phyloP scores from a whole-genome alignment of 345 rosid species.

The Hirschfeldia incana region DNA sequence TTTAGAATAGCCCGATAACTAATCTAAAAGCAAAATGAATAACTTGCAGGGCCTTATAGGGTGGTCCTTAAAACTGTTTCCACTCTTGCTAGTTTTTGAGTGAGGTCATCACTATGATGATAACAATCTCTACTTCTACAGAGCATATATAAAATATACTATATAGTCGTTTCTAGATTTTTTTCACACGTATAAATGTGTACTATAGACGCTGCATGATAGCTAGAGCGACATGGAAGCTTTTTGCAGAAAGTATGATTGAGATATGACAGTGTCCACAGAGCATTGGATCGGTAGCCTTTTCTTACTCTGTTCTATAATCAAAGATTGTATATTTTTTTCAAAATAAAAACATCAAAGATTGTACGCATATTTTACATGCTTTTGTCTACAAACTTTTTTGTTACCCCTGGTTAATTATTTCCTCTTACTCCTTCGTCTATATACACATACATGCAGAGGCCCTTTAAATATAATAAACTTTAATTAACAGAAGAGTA shows the following conservation, averaged over 20 bases:
- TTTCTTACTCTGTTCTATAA: slow-evolving; percentile 15
- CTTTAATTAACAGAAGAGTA: background rate
- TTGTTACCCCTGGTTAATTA: slow-evolving; percentile 1
- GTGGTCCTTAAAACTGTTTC: background rate
- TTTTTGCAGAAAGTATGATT: slow-evolving; percentile 41
- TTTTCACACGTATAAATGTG: background rate
- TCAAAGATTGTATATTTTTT: slow-evolving; percentile 4
- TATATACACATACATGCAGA: background rate
- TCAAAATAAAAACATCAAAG: background rate
- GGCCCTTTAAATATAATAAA: background rate
- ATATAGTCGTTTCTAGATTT: background rate
- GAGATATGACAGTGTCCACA: slow-evolving; percentile 28
- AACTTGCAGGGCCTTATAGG: background rate
- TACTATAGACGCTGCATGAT: background rate
- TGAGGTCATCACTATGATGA: background rate
- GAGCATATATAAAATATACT: background rate
- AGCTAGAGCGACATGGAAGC: slow-evolving; percentile 30
- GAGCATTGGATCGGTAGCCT: slow-evolving; percentile 43
- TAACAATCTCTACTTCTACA: background rate
- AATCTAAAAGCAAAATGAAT: background rate
- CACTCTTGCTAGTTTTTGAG: background rate
- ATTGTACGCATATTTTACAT: slow-evolving; percentile 16
- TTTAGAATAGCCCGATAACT: background rate
- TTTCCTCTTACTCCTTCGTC: background rate
- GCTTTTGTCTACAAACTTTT: background rate